Evolutionary conservation across 1,284 basidiomycete genomes (phyloP).

Genomic region (Ganoderma multipileum): DNA sequence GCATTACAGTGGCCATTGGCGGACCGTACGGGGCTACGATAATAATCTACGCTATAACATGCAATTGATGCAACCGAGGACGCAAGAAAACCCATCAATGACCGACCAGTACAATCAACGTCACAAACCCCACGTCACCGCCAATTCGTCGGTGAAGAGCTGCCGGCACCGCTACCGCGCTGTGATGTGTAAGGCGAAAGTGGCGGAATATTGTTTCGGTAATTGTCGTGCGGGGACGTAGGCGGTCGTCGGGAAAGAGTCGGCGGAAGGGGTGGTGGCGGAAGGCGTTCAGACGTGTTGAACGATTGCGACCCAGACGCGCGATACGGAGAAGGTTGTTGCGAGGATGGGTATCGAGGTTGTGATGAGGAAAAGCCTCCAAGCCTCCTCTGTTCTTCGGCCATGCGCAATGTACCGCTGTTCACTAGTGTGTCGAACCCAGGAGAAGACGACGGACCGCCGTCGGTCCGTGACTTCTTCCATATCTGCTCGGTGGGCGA

Average conservation of each 20-base stretch:
- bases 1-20: conserved; percentile 20
- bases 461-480: conserved; percentile 72
- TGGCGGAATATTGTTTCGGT: conserved; percentile 21
- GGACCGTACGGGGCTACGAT: conserved; percentile 16
- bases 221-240: conserved; percentile 20
- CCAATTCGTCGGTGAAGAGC: conserved; percentile 32
- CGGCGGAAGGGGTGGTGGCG: conserved; percentile 14
- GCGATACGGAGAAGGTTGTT: conserved; percentile 14
- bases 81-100: conserved; percentile 21
- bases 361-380: conserved; percentile 18
- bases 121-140: conserved; percentile 25
- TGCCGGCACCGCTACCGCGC: conserved; percentile 24
- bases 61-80: conserved; percentile 15
- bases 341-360: conserved; percentile 24
- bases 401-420: conserved; percentile 10
- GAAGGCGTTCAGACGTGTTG: conserved; percentile 5
- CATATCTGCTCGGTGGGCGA: conserved; percentile 70
- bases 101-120: conserved; percentile 17
- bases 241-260: conserved; percentile 21
- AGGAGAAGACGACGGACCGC: conserved; percentile 23
- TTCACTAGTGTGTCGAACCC: conserved; percentile 16
- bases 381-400: conserved; percentile 15
- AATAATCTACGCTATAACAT: conserved; percentile 23
- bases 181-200: conserved; percentile 28
- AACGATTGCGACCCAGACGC: conserved; percentile 23